phyloP scores from a whole-genome alignment of 2,329 filamentous ascomycete genomes.

The Neonectria ditissima region DNA sequence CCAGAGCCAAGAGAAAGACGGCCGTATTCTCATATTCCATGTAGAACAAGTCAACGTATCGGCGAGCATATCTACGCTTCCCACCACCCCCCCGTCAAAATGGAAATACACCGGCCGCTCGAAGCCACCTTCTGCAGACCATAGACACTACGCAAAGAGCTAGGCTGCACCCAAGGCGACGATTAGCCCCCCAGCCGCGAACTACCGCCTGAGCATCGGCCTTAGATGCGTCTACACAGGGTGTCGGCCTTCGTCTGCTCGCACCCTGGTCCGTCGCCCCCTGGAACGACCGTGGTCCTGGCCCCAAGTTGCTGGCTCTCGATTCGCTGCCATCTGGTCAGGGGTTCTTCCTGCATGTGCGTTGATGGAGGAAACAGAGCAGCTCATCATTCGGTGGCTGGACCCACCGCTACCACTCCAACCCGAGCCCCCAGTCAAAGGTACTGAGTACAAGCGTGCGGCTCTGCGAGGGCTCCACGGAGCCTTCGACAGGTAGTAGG shows the following conservation, averaged over 20 bases:
- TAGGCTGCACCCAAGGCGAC: conserved; percentile 7
- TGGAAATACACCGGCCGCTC: neutral
- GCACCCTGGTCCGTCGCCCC: neutral
- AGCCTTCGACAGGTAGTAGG: neutral
- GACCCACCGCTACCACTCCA: neutral
- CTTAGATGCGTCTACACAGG: neutral
- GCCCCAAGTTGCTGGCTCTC: neutral
- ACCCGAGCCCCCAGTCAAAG: neutral
- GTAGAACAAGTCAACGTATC: too few relatives aligned
- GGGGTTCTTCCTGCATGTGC: neutral
- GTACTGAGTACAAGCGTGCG: neutral
- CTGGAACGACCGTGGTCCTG: neutral
- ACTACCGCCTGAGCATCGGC: neutral
- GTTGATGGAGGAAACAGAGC: neutral
- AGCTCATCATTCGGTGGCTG: neutral
- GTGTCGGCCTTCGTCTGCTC: neutral
- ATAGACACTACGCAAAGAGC: neutral
- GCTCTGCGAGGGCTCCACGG: neutral
- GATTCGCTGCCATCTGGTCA: neutral
- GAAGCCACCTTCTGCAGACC: neutral
- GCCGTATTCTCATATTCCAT: neutral
- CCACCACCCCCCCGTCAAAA: neutral
- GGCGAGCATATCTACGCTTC: neutral
- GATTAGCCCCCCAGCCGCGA: neutral
- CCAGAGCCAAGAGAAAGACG: neutral